phyloP scores from a whole-genome alignment of 192 early-diverging fungal genomes.

The Coemansia asiatica region DNA sequence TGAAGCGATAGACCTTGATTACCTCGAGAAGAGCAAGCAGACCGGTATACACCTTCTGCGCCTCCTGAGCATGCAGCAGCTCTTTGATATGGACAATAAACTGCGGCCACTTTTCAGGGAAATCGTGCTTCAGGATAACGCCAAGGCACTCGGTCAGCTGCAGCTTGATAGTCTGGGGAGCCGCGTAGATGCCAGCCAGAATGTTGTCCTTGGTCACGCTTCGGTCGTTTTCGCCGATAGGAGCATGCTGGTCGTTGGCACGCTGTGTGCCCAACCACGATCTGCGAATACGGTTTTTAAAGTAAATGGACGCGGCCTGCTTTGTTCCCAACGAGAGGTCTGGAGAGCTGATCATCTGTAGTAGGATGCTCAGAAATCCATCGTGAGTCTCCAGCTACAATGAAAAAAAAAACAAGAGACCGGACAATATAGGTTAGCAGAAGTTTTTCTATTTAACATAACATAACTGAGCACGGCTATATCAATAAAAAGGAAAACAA shows the following conservation, averaged over 20 bases:
- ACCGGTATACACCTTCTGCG: conserved; percentile 71
- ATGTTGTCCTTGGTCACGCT: conserved; percentile 70
- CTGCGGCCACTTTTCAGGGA: conserved; percentile 76
- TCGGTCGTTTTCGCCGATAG: conserved; percentile 71
- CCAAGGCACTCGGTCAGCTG: conserved; percentile 80
- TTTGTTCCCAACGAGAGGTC: conserved; percentile 41
- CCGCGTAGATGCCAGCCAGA: conserved; percentile 68
- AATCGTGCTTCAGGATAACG: conserved; percentile 75
- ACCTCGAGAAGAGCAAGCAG: conserved; percentile 78
- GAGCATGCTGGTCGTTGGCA: conserved; percentile 38
- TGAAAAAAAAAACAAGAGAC: conserved; percentile 9
- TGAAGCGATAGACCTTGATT: conserved; percentile 78
- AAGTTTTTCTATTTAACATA: no score
- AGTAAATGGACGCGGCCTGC: conserved; percentile 71
- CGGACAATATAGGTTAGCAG: background rate
- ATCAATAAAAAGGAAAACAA: conserved; percentile 5
- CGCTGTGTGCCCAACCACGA: conserved; percentile 61
- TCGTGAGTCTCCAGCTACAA: conserved; percentile 53
- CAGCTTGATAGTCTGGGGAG: conserved; percentile 74
- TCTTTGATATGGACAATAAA: conserved; percentile 67
- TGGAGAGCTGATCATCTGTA: conserved; percentile 40
- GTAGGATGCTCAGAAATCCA: conserved; percentile 46
- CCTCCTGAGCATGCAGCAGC: conserved; percentile 66
- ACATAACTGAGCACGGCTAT: no score
- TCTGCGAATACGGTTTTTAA: conserved; percentile 80